Percentiles rank a stretch among this genome's conserved stretches.
Conservation (phyloP, 768 basidiomycete species). For the Neoboletus magnificus region DNA sequence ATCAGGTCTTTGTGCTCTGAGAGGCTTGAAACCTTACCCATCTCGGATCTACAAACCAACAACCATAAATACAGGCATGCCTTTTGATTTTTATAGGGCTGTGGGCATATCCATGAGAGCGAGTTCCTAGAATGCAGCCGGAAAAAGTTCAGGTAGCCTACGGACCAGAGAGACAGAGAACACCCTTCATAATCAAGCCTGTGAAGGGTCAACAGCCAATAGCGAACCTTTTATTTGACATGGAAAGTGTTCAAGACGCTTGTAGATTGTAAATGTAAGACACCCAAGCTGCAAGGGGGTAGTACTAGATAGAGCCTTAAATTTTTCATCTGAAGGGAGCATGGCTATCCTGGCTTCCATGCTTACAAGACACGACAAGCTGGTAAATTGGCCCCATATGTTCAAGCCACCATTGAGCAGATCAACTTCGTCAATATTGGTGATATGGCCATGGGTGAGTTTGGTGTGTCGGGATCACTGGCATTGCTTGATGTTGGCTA, state of each 20-base stretch:
- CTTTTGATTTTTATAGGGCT: neutral
- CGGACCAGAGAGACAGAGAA: neutral
- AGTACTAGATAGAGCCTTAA: no score
- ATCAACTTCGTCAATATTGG: conserved; percentile 65
- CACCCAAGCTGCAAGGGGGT: no score
- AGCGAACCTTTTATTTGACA: no score
- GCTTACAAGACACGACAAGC: no score
- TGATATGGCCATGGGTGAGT: conserved; percentile 40
- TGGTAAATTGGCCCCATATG: conserved; percentile 47
- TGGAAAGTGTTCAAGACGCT: no score
- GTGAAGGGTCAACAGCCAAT: neutral
- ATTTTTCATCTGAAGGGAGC: no score
- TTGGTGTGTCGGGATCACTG: conserved; percentile 21
- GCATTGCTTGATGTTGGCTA: neutral
- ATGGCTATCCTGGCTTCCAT: no score
- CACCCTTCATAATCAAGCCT: neutral
- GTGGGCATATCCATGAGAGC: neutral
- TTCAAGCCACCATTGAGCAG: conserved; percentile 56
- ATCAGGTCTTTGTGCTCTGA: neutral
- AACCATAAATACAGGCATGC: no score
- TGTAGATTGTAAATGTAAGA: no score
- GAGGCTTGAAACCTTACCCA: no score
- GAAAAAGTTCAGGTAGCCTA: neutral
- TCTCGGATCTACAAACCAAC: neutral
- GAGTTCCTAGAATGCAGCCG: neutral